Percentiles rank a stretch among this genome's conserved stretches.
These are phyloP conservation scores for Flaveria ramosissima DNA, from an alignment of 129 eudicot genomes.

Conservation along the genomic window DNA sequence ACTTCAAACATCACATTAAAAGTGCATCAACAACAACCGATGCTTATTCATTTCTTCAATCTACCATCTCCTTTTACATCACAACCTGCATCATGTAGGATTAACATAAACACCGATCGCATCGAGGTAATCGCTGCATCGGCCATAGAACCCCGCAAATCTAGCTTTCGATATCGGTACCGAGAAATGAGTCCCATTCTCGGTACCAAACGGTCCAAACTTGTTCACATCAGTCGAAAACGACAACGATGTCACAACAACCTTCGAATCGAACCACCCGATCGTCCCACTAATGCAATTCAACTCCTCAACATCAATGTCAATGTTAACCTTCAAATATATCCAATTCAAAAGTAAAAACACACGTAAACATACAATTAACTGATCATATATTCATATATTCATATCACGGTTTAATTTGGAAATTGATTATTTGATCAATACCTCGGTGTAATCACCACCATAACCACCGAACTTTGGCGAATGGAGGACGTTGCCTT, in stretches of 20 bases:
- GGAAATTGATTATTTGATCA: too few species aligned
- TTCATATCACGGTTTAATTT: too few species aligned
- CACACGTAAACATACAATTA: too few species aligned
- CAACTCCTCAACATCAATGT: conserved; percentile 37
- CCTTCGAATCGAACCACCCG: conserved; percentile 32
- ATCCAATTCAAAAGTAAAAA: not conserved
- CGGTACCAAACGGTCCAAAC: conserved; percentile 41
- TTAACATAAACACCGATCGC: conserved; percentile 40
- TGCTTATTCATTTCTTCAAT: conserved; percentile 28
- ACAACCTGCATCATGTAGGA: conserved; percentile 19
- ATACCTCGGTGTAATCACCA: conserved; percentile 37
- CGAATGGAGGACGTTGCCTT: conserved; percentile 26
- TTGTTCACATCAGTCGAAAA: conserved; percentile 31
- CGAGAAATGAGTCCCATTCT: conserved; percentile 42
- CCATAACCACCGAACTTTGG: conserved; percentile 34
- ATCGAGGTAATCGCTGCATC: conserved; percentile 28
- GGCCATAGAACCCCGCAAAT: conserved; percentile 42
- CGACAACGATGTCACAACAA: conserved; percentile 35
- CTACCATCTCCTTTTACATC: not conserved
- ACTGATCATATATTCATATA: too few species aligned
- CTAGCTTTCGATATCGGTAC: conserved; percentile 34
- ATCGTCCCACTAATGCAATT: conserved; percentile 36
- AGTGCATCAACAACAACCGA: conserved; percentile 3
- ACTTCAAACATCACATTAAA: not conserved
- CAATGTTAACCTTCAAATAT: conserved; percentile 30